Evolutionary conservation across 352 stramenopile species (phyloP), one percentile per base, ranked within the genome.

Genomic region (Pythium utonaiense): DNA sequence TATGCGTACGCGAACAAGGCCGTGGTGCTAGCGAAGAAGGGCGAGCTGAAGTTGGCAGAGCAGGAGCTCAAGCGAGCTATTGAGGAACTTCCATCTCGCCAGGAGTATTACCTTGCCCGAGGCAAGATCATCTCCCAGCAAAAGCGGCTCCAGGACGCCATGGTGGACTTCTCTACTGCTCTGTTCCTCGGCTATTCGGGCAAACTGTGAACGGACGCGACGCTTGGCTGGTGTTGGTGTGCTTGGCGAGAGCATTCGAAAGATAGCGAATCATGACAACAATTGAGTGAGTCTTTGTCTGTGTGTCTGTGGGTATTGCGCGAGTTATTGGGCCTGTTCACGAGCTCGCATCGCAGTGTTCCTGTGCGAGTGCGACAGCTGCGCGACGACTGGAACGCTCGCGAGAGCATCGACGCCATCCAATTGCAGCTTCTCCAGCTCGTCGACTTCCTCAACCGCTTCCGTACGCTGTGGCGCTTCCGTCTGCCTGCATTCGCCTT

Each of bases 151-250:
- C 80, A 91, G 40, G 83, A 91, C 51, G 80, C 83, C 3, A 89
- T 93, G 80, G 77, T 91, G 28, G 77, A 93, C 51, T 93, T 89
- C 62, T 86, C 80, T 14, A 88, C 80, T 0, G 83, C 79, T 14
- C 69, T 93, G 22, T 75, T 78, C 54, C 69, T 93, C 16, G 83
- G 83, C 16, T 91, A 89, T 51, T 78, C 86, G 51, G 80, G 75
- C 17, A 86, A 87, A 56, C 47, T 93, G 17, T 93, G 78, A 84
- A 69, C 10, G 40, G 48, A 17, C 62, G 17, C 17, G 40, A 16
- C 40, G 40, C 19, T 47, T 47, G 40, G 40, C 40, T 27, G 17
- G n/a, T 22, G 33, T 14, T 5, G n/a, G 21, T 45, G 10, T 25
- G 14, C 3, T 45, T 33, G 28, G 38, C 13, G 38, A 21, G 19